phyloP scores from a whole-genome alignment of 345 rosid genomes.

The Sonneratia caseolaris region DNA sequence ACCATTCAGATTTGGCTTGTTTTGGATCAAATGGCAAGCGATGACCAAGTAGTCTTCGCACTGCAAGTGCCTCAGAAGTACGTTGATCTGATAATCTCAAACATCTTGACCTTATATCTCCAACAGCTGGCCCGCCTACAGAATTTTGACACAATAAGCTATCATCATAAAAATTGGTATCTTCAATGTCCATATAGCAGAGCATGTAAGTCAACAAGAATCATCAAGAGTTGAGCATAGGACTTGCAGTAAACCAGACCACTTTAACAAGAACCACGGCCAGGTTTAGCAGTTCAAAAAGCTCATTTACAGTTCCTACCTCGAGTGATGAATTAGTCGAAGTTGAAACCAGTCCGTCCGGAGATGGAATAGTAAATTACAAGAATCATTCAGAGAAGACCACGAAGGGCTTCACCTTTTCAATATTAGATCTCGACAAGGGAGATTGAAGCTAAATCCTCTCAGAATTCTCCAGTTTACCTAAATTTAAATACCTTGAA shows the following conservation, averaged over 20 bases:
- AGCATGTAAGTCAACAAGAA: background rate
- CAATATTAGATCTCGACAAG: background rate
- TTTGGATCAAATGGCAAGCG: constrained; percentile 57
- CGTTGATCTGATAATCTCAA: constrained; percentile 85
- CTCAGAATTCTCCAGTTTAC: background rate
- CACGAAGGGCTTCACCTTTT: background rate
- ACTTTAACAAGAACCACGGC: background rate
- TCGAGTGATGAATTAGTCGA: background rate
- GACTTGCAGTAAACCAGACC: background rate
- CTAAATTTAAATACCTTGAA: background rate
- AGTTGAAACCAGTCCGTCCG: background rate
- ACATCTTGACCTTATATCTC: constrained; percentile 91
- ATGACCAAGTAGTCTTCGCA: constrained; percentile 77
- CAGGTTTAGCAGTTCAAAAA: background rate
- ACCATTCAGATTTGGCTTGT: constrained; percentile 85
- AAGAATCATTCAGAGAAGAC: background rate
- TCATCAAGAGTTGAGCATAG: background rate
- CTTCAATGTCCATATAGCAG: background rate
- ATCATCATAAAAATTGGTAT: background rate
- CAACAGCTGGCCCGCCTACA: constrained; percentile 94
- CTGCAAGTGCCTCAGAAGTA: constrained; percentile 84
- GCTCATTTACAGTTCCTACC: background rate
- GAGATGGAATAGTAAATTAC: background rate
- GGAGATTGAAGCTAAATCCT: background rate
- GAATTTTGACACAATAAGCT: background rate